Base-by-base conservation (phyloP, 805 yeast species). In the Sugiyamaella qingdaonensis region DNA sequence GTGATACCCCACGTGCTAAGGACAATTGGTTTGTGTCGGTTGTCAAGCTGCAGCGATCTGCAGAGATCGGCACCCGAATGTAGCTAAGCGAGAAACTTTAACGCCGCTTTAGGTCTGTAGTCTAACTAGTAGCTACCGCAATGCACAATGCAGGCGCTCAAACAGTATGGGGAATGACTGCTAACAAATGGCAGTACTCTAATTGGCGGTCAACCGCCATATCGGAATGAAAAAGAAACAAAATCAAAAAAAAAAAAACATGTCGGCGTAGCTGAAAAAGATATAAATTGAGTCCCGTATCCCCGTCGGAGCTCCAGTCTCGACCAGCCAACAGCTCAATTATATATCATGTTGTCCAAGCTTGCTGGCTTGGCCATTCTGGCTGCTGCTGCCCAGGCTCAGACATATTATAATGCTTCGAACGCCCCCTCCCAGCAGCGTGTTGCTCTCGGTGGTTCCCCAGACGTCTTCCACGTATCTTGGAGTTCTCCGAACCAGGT, bases 381-480 rank as follows among this genome's bases (percentile, higher is more conserved):
- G 19, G 48, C 48, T 13, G 19, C 34, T 11, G 44, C 35, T 21
- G 48, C 44, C 44, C 33, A 19, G 18, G 47, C 47, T 11, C 14
- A 14, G 16, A 24, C 53, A 13, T 19, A n/a, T 9, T 19, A n/a
- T 9, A 35, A 50, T 43, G 19, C 34, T n/a, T 16, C 53, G 13
- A 44, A 48, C 33, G 56, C 44, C 10, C 56, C 56, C 8, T 47
- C 52, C 39, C 55, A 61, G 53, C 63, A 59, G 27, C 63, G 64
- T 33, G 51, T 61, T 10, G 63, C 65, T 14, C 60, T 56, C 48
- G 63, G 63, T 21, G 65, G 63, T 27, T 33, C 53, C 7, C 48
- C 52, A 11, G 57, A 56, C 14, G 57, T 58, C 18, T 60, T 62
- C 58, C 47, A 61, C 14, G 57, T 62, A 32, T 52, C 63, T 10